Evolutionary conservation across 371 early-diverging fungal genomes (phyloP).

Genomic region (Lichtheimia ramosa): DNA sequence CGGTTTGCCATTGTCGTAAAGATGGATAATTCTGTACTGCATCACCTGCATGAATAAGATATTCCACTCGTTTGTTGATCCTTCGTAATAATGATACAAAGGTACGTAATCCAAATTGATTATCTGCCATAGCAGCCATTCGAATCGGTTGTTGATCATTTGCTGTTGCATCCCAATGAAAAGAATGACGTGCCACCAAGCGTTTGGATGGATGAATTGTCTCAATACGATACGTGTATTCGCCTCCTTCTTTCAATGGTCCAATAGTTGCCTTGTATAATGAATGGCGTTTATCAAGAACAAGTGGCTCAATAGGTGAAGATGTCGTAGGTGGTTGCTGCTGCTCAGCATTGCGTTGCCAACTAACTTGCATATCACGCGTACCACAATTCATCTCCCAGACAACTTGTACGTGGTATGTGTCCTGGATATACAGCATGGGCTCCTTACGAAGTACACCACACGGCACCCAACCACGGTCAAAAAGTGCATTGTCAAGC

Average conservation of each 20-base stretch:
- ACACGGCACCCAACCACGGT: constrained; percentile 51
- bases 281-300: constrained; percentile 50
- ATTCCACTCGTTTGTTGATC: constrained; percentile 35
- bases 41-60: constrained; percentile 68
- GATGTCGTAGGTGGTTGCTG: not conserved
- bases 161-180: constrained; percentile 27
- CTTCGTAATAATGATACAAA: constrained; percentile 51
- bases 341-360: constrained; percentile 16
- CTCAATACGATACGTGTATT: constrained; percentile 36
- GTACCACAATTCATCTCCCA: constrained; percentile 63
- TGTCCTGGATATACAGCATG: constrained; percentile 55
- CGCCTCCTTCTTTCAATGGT: constrained; percentile 31
- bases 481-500: constrained; percentile 52
- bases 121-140: constrained; percentile 60
- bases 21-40: constrained; percentile 61
- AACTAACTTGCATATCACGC: constrained; percentile 44
- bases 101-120: constrained; percentile 58
- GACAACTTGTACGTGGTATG: constrained; percentile 50
- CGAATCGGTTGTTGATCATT: constrained; percentile 42
- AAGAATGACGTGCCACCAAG: constrained; percentile 24
- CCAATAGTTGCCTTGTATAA: constrained; percentile 55
- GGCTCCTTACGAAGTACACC: constrained; percentile 57
- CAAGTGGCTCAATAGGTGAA: constrained; percentile 14
- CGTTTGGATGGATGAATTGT: constrained; percentile 17
- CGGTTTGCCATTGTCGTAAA: constrained; percentile 72